These are phyloP conservation scores for Phytophthora pluvialis DNA, from an alignment of 352 stramenopile species.

Conservation along the genomic window DNA sequence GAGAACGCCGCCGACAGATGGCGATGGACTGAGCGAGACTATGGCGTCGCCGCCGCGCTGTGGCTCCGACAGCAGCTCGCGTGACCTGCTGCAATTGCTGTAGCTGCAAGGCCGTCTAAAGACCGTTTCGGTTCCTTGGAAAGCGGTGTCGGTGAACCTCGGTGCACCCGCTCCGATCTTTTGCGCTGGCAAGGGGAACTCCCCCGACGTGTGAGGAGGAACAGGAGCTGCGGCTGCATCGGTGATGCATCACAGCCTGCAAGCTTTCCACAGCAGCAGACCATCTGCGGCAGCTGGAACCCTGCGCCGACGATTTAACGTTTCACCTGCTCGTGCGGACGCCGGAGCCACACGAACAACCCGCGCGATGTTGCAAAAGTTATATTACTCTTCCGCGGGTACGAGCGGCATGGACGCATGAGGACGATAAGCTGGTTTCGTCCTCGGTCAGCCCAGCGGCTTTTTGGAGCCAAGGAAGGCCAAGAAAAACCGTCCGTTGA, in stretches of 20 bases:
- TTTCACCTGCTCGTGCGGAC: background rate
- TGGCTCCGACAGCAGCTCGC: too few species aligned
- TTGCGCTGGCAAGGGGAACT: background rate
- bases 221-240: background rate
- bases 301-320: background rate
- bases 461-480: too few species aligned
- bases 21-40: slow-evolving; percentile 20
- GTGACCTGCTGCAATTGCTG: too few species aligned
- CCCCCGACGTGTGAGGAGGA: background rate
- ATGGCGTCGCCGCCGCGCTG: too few species aligned
- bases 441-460: too few species aligned
- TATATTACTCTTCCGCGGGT: slow-evolving; percentile 5
- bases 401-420: background rate
- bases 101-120: background rate
- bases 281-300: slow-evolving; percentile 13
- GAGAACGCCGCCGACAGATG: slow-evolving; percentile 31
- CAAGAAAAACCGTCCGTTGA: too few species aligned
- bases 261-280: slow-evolving; percentile 24
- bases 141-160: slow-evolving; percentile 2
- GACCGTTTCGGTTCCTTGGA: slow-evolving; percentile 13
- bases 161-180: slow-evolving; percentile 4
- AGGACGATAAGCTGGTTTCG: background rate
- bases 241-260: background rate
- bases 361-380: slow-evolving; percentile 7
- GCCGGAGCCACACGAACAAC: slow-evolving; percentile 10